Base-by-base conservation (phyloP, 495 filamentous ascomycete species). In the Arthonia radiata region DNA sequence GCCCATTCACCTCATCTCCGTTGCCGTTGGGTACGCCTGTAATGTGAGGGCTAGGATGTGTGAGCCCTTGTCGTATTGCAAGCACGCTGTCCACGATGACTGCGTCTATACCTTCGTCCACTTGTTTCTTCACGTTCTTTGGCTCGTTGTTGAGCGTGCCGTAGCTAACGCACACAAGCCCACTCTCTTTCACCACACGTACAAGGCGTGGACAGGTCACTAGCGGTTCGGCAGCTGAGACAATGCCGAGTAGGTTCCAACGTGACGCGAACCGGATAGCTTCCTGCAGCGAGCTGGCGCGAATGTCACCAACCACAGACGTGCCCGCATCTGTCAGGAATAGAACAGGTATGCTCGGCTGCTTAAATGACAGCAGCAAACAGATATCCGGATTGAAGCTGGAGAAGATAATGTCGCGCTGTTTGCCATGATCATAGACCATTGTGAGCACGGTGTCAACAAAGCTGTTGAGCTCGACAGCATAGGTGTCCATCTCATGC, bases 401-500 rank as follows among this genome's bases (percentile, higher is more conserved):
- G 32, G 76, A 82, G 44, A 94, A 92, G 13, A 94, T 77, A 23
- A 97, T 69, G 43, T 90, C 75, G 3, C 89, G 61, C 28, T 64
- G 61, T 28, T 61, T 60, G 17, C 63, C 68, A 9, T 69, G 41
- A 32, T 75, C 67, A 39, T 93, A 93, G 6, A 91, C 82, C 43
- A 75, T 83, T 14, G 53, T 62, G 3, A 99, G 57, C 6, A 99
- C 73, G 2, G 78, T 86, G 44, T 99, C 83, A 39, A 90, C 83
- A 46, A 92, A 99, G 3, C 73, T 78, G 47, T 99, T 99, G 33
- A 94, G 64, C 49, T 99, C 89, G 24, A 99, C 74, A 4, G 79
- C 83, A 43, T 86, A 93, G 5, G 78, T 76, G 42, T 94, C 89
- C 89, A 99, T 94, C 36, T 89, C 81, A 34, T 91, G 71, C 44